Evolutionary conservation across 1,284 basidiomycete species (phyloP).

Genomic region (Vanrija pseudolonga): DNA sequence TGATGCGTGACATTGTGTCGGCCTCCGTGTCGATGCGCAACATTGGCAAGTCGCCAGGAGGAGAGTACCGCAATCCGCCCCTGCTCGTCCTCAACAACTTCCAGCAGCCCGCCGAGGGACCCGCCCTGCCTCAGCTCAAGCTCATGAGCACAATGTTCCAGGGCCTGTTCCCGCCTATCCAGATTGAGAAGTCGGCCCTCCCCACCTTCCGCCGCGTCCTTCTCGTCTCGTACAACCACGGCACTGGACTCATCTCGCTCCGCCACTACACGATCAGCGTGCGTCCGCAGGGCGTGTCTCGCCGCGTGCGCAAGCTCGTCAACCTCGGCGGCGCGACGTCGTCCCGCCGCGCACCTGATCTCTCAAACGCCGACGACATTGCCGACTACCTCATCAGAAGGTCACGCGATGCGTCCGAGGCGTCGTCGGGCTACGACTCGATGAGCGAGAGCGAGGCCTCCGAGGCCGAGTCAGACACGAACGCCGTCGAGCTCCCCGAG

Average conservation of each 20-base stretch:
- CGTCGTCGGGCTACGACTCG: conserved; percentile 62
- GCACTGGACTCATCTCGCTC: conserved; percentile 82
- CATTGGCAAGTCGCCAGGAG: conserved; percentile 46
- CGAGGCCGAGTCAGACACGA: conserved; percentile 73
- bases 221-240: conserved; percentile 84
- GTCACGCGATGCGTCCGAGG: conserved; percentile 52
- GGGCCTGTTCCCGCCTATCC: conserved; percentile 55
- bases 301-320: conserved; percentile 83
- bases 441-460: conserved; percentile 58
- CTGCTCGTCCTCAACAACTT: conserved; percentile 53
- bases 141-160: conserved; percentile 56
- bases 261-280: conserved; percentile 95
- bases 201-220: conserved; percentile 85
- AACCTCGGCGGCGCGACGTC: conserved; percentile 51
- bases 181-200: conserved; percentile 68
- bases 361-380: conserved; percentile 86
- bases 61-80: conserved; percentile 50
- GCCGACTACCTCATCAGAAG: conserved; percentile 87
- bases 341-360: conserved; percentile 57
- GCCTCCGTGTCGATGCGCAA: conserved; percentile 28
- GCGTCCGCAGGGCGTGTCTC: conserved; percentile 89
- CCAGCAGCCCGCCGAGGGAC: conserved; percentile 50
- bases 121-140: conserved; percentile 49
- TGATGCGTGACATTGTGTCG: conserved; percentile 56
- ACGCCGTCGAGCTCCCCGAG: conserved; percentile 71